These are phyloP conservation scores for Apostasia ramifera DNA, from an alignment of 106 monocot genomes.

Conservation along the genomic window DNA sequence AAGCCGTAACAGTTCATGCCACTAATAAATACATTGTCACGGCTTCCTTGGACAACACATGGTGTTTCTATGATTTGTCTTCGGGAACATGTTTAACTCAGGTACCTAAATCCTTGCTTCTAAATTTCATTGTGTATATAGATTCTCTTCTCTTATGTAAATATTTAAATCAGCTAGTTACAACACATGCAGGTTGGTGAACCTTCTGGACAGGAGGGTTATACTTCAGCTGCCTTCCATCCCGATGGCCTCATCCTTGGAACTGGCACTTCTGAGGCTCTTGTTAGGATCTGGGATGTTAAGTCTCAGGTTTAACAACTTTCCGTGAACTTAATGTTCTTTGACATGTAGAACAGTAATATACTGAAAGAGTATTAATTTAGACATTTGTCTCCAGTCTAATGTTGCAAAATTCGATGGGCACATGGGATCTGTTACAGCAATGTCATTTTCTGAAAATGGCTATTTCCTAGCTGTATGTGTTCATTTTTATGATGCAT, in stretches of 20 bases:
- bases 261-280: conserved; percentile 83
- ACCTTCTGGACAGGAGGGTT: conserved; percentile 63
- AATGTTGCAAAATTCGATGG: conserved; percentile 99
- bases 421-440: conserved; percentile 77
- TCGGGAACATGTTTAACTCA: conserved; percentile 83
- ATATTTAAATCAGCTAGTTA: neutral
- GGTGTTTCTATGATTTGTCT: conserved; percentile 92
- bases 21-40: conserved; percentile 83
- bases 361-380: neutral
- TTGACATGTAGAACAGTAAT: neutral
- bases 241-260: conserved; percentile 98
- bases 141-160: too few species aligned
- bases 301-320: conserved; percentile 71
- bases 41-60: conserved; percentile 86
- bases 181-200: conserved; percentile 73
- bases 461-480: conserved; percentile 98
- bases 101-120: conserved; percentile 31
- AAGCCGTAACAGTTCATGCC: conserved; percentile 93
- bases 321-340: neutral
- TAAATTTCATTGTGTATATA: neutral
- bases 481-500: neutral
- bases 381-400: conserved; percentile 31
- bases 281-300: conserved; percentile 96
- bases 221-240: conserved; percentile 84
- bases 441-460: conserved; percentile 96